Evolutionary conservation across 2,329 filamentous ascomycete genomes (phyloP).

Genomic region (Phialophora expanda): DNA sequence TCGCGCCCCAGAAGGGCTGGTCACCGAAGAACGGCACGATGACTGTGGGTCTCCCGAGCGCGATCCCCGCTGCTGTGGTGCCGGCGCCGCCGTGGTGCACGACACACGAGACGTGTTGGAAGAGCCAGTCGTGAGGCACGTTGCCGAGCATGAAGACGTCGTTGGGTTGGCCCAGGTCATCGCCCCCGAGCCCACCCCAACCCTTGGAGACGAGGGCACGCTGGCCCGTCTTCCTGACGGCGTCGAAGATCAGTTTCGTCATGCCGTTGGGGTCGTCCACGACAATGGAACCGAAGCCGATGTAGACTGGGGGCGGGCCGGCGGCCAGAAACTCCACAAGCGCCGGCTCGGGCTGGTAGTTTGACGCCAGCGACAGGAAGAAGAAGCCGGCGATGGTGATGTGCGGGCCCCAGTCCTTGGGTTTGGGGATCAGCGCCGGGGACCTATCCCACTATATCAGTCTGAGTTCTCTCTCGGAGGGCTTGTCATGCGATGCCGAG

Average conservation of each 20-base stretch:
- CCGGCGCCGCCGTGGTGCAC: conserved; percentile 88
- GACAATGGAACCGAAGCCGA: conserved; percentile 83
- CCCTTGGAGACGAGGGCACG: conserved; percentile 83
- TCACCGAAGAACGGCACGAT: conserved; percentile 88
- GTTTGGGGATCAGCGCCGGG: conserved; percentile 76
- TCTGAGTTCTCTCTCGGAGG: neutral
- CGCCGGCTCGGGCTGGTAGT: conserved; percentile 69
- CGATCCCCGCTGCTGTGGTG: conserved; percentile 87
- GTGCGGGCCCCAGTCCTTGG: conserved; percentile 73
- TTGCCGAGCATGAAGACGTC: conserved; percentile 84
- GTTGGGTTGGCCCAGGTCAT: conserved; percentile 70
- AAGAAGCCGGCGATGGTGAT: conserved; percentile 78
- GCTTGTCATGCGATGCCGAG: neutral
- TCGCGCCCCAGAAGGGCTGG: conserved; percentile 81
- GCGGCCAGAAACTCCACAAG: conserved; percentile 69
- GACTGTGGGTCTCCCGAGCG: conserved; percentile 79
- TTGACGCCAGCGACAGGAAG: conserved; percentile 71
- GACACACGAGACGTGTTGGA: conserved; percentile 78
- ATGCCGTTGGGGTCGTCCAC: conserved; percentile 75
- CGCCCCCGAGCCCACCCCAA: conserved; percentile 82
- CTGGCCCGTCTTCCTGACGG: conserved; percentile 69
- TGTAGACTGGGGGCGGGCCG: conserved; percentile 76
- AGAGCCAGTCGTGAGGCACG: conserved; percentile 87
- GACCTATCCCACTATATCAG: conserved; percentile 63
- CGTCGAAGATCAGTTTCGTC: conserved; percentile 74